A percentile compares a stretch with the other conserved stretches of the same genome.
These are phyloP conservation scores for Annulohypoxylon stygium DNA, from an alignment of 495 filamentous ascomycete species.

Conservation along the genomic window DNA sequence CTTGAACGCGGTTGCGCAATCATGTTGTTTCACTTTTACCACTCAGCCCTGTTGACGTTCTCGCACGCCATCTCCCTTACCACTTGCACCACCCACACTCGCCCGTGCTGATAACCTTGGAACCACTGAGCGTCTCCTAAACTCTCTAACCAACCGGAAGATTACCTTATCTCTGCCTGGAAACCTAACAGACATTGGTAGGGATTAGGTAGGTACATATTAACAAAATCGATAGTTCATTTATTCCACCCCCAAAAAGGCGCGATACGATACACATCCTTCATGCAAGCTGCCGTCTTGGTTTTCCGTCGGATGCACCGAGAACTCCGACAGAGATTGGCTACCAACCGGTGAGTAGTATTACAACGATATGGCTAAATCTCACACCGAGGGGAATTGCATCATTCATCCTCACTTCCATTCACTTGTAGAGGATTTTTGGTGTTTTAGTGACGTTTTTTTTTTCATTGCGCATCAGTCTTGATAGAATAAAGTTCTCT, in stretches of 20 bases:
- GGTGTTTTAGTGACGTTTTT: too few species aligned
- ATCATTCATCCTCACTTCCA: neutral
- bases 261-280: neutral
- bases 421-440: neutral
- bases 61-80: slow-evolving; percentile 44
- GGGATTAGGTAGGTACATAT: neutral
- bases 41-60: slow-evolving; percentile 41
- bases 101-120: neutral
- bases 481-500: too few species aligned
- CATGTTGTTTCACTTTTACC: slow-evolving; percentile 41
- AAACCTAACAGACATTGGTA: neutral
- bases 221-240: neutral
- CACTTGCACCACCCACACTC: neutral
- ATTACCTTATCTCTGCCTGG: slow-evolving; percentile 1
- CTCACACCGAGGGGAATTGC: neutral
- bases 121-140: neutral
- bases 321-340: too few species aligned
- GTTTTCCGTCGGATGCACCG: neutral
- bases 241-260: neutral
- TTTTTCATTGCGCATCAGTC: neutral
- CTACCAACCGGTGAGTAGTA: neutral
- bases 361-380: neutral
- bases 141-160: neutral
- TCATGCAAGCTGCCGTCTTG: neutral
- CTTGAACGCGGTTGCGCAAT: slow-evolving; percentile 46